phyloP scores from a whole-genome alignment of 1,284 basidiomycete species.

The Trametes versicolor region DNA sequence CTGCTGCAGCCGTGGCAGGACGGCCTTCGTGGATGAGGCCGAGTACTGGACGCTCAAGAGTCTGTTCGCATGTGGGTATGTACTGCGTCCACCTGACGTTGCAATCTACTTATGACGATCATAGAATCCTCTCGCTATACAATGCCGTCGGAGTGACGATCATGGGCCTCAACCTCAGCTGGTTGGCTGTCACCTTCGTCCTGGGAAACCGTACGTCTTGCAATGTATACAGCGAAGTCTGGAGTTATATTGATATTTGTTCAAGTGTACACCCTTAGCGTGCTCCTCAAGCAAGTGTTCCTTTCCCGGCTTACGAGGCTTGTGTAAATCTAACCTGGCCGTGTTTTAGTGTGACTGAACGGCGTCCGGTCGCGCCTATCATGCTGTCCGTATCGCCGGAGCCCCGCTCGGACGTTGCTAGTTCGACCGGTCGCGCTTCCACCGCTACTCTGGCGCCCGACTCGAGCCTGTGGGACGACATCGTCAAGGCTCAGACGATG shows the following conservation, averaged over 20 bases:
- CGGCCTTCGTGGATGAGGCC: slow-evolving; percentile 12
- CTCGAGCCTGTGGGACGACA: slow-evolving; percentile 24
- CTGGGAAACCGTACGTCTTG: slow-evolving; percentile 27
- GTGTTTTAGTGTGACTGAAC: slow-evolving; percentile 4
- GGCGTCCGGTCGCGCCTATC: background rate
- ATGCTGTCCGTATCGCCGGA: slow-evolving; percentile 2
- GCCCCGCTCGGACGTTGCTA: background rate
- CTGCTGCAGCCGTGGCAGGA: slow-evolving; percentile 16
- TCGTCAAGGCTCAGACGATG: slow-evolving; percentile 23
- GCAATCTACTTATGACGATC: background rate
- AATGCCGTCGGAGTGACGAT: slow-evolving; percentile 19
- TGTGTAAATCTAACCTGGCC: background rate
- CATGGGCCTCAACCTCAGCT: slow-evolving; percentile 17
- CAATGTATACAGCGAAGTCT: too few species aligned
- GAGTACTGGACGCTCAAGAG: slow-evolving; percentile 32
- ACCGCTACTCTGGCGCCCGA: slow-evolving; percentile 15
- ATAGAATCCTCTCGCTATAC: slow-evolving; percentile 24
- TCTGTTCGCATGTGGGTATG: slow-evolving; percentile 26
- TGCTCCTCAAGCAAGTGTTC: slow-evolving; percentile 25
- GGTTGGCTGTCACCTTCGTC: slow-evolving; percentile 28
- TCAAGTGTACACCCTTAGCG: slow-evolving; percentile 31
- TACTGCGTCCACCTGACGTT: background rate
- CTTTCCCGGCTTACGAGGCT: background rate
- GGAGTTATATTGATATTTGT: background rate
- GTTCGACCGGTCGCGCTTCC: slow-evolving; percentile 17